These are phyloP conservation scores for Arabidopsis hybrid DNA, from an alignment of 441 rosid genomes.

Conservation along the genomic window DNA sequence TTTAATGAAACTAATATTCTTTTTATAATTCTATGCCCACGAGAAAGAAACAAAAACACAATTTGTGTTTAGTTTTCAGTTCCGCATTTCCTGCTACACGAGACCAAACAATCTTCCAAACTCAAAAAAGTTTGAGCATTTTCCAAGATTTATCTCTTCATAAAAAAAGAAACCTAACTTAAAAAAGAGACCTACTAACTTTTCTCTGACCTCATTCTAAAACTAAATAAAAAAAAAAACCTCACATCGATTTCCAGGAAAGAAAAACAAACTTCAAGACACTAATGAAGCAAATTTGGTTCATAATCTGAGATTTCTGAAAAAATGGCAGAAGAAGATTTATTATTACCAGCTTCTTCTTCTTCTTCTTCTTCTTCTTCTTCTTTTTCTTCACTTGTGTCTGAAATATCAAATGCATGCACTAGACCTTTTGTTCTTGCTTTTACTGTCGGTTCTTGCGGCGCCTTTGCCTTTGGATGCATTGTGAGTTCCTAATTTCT, in stretches of 20 bases:
- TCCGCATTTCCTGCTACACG: conserved; percentile 3
- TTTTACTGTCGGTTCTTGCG: conserved; percentile 37
- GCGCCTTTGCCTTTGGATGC: conserved; percentile 43
- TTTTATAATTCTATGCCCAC: not conserved
- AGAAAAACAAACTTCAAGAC: not conserved
- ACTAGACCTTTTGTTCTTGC: conserved; percentile 41
- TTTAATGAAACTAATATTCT: not conserved
- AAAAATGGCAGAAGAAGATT: conserved; percentile 32
- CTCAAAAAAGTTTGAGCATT: not conserved
- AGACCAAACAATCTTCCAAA: not conserved
- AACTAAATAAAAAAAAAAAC: not conserved
- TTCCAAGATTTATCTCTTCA: not conserved
- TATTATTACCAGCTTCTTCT: conserved; percentile 10
- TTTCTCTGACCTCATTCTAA: not conserved
- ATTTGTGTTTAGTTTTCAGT: not conserved
- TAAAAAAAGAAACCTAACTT: not conserved
- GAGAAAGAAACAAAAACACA: not conserved
- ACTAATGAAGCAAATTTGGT: conserved; percentile 6
- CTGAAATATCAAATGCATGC: conserved; percentile 36
- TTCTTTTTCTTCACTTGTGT: conserved; percentile 18
- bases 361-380: not conserved
- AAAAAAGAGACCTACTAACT: no score
- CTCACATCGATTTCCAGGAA: not conserved
- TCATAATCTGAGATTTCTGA: conserved; percentile 10
- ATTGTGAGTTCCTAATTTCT: conserved; percentile 24